phyloP scores from a whole-genome alignment of 768 basidiomycete species.

The Macrolepiota dolichaula region DNA sequence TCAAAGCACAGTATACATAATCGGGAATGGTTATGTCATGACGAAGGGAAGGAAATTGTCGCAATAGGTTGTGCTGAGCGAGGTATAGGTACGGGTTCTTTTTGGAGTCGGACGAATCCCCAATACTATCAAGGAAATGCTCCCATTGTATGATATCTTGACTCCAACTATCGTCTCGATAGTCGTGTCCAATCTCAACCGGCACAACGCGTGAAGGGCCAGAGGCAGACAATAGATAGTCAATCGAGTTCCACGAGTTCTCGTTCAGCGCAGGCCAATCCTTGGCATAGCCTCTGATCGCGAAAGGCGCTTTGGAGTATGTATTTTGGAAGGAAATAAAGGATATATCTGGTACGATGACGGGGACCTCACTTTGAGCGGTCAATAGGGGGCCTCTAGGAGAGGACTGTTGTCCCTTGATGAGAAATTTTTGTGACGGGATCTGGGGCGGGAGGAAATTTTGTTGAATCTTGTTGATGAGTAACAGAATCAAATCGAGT shows the following conservation, averaged over 20 bases:
- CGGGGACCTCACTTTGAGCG: conserved; percentile 33
- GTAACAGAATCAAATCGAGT: conserved; percentile 55
- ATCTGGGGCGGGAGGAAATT: conserved; percentile 7
- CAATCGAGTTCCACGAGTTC: conserved; percentile 64
- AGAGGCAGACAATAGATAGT: conserved; percentile 66
- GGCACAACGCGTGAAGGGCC: conserved; percentile 87
- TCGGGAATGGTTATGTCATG: conserved; percentile 84
- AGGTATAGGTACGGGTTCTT: conserved; percentile 56
- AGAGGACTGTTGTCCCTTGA: neutral
- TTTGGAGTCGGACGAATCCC: conserved; percentile 8
- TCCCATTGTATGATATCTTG: conserved; percentile 80
- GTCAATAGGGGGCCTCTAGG: conserved; percentile 12
- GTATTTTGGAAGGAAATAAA: conserved; percentile 48
- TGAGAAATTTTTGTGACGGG: conserved; percentile 3
- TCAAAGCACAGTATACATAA: conserved; percentile 72
- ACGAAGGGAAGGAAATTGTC: conserved; percentile 77
- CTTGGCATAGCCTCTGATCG: conserved; percentile 57
- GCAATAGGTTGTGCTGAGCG: conserved; percentile 85
- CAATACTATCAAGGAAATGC: conserved; percentile 49
- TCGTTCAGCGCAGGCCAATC: conserved; percentile 79
- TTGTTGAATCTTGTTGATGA: conserved; percentile 62
- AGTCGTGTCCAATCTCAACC: conserved; percentile 85
- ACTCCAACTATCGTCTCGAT: conserved; percentile 76
- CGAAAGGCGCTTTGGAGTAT: conserved; percentile 58
- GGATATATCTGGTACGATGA: conserved; percentile 49